Percentiles rank a stretch among this genome's conserved stretches.
Evolutionary conservation across 148 eudicot genomes (phyloP).

Genomic region (Bassia scoparia): DNA sequence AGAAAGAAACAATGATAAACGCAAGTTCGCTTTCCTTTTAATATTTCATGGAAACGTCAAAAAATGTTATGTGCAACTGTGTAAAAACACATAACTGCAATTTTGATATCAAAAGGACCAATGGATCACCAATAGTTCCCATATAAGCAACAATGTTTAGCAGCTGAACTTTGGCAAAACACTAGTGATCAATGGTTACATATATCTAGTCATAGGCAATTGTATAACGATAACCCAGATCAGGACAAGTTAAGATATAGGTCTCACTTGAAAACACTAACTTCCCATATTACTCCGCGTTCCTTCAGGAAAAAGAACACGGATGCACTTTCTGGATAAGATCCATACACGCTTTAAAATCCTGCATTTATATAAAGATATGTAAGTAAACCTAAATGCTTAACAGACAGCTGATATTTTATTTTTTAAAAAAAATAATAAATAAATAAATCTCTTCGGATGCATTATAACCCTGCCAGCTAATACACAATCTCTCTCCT

Average conservation of each 20-base stretch:
- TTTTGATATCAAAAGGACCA: not conserved
- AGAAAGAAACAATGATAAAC: not conserved
- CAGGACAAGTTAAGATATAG: not conserved
- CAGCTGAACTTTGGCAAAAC: not conserved
- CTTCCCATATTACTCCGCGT: slow-evolving; percentile 88
- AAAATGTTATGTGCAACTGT: not conserved
- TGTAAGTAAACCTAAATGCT: not conserved
- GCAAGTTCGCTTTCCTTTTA: not conserved
- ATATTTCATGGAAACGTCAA: not conserved
- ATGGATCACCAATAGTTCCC: not conserved
- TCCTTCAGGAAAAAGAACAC: slow-evolving; percentile 95
- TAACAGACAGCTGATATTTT: too few relatives aligned
- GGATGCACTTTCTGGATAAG: slow-evolving; percentile 77
- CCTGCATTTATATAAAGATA: slow-evolving; percentile 37
- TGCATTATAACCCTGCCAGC: too few relatives aligned
- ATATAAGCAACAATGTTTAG: not conserved
- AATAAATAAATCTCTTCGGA: too few relatives aligned
- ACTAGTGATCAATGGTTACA: not conserved
- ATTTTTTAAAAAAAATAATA: too few relatives aligned
- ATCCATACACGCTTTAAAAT: slow-evolving; percentile 81
- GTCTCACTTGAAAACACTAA: slow-evolving; percentile 76
- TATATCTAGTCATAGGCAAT: not conserved
- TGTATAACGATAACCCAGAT: not conserved
- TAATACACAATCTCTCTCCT: too few relatives aligned
- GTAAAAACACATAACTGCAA: not conserved